Conservation (phyloP, 1,284 basidiomycete genomes). For the Sanghuangporus baumii region DNA sequence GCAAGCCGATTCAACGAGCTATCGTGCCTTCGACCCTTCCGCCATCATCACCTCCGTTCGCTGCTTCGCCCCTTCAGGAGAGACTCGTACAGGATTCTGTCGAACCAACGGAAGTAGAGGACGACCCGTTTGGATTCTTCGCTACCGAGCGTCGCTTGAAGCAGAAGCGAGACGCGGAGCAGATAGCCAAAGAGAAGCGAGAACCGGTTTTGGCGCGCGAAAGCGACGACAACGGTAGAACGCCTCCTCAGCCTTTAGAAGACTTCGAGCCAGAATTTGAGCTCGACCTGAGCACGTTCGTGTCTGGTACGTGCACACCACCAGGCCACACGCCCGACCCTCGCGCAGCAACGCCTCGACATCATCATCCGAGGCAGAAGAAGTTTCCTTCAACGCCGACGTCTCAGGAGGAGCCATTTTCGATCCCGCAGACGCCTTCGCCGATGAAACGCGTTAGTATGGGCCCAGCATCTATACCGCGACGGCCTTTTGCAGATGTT, state of each 20-base stretch:
- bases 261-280: not conserved
- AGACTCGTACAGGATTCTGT: not conserved
- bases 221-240: not conserved
- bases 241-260: not conserved
- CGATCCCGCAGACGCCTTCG: slow-evolving; percentile 6
- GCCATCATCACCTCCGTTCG: slow-evolving; percentile 9
- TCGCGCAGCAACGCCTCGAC: not conserved
- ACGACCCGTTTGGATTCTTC: slow-evolving; percentile 15
- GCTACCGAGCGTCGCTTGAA: slow-evolving; percentile 9
- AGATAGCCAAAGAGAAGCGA: not conserved
- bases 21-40: not conserved
- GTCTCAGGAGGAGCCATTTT: not conserved
- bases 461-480: not conserved
- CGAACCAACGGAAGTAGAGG: not conserved
- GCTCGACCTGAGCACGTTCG: not conserved
- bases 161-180: not conserved
- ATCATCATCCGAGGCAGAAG: not conserved
- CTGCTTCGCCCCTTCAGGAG: slow-evolving; percentile 1
- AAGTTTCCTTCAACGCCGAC: not conserved
- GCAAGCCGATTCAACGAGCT: not conserved
- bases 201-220: not conserved
- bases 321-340: not conserved
- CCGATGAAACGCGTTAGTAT: slow-evolving; percentile 6
- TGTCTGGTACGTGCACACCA: not conserved
- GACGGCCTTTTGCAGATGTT: not conserved